Conservation (phyloP, 768 basidiomycete genomes). For the Cystobasidium ongulense region DNA sequence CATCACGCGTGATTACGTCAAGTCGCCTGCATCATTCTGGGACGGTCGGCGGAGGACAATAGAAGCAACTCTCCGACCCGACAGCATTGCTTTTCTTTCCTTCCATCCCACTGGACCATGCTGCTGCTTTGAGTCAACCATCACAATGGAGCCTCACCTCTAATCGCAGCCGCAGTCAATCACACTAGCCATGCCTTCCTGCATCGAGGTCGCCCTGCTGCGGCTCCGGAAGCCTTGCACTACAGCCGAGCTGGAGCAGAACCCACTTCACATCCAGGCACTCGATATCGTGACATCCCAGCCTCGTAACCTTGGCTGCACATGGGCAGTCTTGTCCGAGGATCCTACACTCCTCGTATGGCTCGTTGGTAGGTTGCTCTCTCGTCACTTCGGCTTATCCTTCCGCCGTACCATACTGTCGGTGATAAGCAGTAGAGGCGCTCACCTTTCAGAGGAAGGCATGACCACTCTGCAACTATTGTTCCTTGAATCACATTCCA, state of each 20-base stretch:
- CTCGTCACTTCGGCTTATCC: background rate
- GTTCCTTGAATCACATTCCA: too few species aligned
- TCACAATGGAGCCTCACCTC: too few species aligned
- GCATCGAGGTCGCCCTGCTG: conserved; percentile 24
- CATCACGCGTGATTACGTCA: background rate
- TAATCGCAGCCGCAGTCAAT: too few species aligned
- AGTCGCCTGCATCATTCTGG: too few species aligned
- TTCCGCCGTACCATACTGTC: background rate
- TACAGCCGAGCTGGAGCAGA: background rate
- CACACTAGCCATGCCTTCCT: conserved; percentile 16
- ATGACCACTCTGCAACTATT: too few species aligned
- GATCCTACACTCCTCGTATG: conserved; percentile 25
- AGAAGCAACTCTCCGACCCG: too few species aligned
- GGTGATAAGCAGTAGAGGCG: conserved; percentile 6
- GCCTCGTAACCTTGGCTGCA: conserved; percentile 10
- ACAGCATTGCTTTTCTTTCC: too few species aligned
- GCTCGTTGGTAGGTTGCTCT: conserved; percentile 2
- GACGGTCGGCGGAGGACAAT: too few species aligned
- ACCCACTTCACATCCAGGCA: background rate
- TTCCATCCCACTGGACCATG: too few species aligned
- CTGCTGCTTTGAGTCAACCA: too few species aligned
- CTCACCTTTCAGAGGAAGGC: too few species aligned
- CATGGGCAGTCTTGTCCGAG: conserved; percentile 21
- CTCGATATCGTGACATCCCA: background rate
- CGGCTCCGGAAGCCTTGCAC: background rate